phyloP scores from a whole-genome alignment of 345 rosid species.

The Populus deltoides region DNA sequence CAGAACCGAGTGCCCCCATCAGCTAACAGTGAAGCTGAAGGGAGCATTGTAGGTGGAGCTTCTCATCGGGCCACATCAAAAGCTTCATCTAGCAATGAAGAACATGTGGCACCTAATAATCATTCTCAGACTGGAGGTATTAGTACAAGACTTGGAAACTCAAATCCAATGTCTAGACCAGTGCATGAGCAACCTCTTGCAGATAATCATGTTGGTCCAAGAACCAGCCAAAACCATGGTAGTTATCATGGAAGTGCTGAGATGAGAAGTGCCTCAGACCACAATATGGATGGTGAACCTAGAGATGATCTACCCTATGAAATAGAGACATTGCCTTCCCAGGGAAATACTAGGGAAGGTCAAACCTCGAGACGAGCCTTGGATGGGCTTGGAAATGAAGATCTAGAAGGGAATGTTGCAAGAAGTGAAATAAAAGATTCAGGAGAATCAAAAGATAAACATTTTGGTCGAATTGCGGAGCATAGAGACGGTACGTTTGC shows the following conservation, averaged over 20 bases:
- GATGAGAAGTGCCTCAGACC: conserved; percentile 14
- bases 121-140: conserved; percentile 11
- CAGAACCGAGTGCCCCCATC: conserved; percentile 25
- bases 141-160: conserved; percentile 13
- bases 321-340: not conserved
- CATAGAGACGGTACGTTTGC: conserved; percentile 17
- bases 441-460: conserved; percentile 17
- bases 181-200: not conserved
- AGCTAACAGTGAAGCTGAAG: conserved; percentile 22
- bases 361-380: not conserved
- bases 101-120: conserved; percentile 4
- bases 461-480: conserved; percentile 10
- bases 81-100: conserved; percentile 24
- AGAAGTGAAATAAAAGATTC: conserved; percentile 13
- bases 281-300: conserved; percentile 9
- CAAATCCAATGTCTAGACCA: conserved; percentile 6
- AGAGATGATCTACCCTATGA: conserved; percentile 6
- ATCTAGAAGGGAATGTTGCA: conserved; percentile 14
- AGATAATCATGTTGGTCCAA: conserved; percentile 15
- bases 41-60: conserved; percentile 13
- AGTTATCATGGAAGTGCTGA: conserved; percentile 14
- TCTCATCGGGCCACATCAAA: conserved; percentile 8
- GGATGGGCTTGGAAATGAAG: conserved; percentile 5
- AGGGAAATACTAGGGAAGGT: conserved; percentile 9
- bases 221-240: conserved; percentile 10